These are phyloP conservation scores for Cladosporium colombiae DNA, from an alignment of 2,329 filamentous ascomycete genomes.

Conservation along the genomic window DNA sequence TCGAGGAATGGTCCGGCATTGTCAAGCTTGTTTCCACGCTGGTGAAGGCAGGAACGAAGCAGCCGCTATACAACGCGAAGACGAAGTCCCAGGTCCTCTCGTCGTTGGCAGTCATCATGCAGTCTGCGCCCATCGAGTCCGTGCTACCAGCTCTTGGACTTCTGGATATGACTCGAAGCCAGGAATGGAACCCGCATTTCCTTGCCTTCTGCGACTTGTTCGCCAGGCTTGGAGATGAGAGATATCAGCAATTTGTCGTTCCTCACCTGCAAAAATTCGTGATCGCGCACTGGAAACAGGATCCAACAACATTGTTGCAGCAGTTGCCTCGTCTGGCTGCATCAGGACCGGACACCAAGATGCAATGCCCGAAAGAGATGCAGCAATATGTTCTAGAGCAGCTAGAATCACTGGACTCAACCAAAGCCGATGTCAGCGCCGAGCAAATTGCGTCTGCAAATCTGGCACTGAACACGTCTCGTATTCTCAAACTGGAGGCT, in stretches of 20 bases:
- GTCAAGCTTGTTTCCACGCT: slow-evolving; percentile 48
- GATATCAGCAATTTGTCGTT: slow-evolving; percentile 77
- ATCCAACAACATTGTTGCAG: slow-evolving; percentile 11
- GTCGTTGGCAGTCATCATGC: slow-evolving; percentile 65
- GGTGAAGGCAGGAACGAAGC: slow-evolving; percentile 30
- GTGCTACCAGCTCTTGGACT: slow-evolving; percentile 69
- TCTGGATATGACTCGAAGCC: slow-evolving; percentile 65
- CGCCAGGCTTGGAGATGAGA: slow-evolving; percentile 68
- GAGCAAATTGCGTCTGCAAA: slow-evolving; percentile 12
- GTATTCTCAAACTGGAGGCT: slow-evolving; percentile 10
- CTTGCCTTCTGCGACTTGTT: slow-evolving; percentile 83
- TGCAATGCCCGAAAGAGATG: slow-evolving; percentile 19
- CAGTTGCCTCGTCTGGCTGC: slow-evolving; percentile 17
- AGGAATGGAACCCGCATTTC: slow-evolving; percentile 70
- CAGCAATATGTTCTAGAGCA: slow-evolving; percentile 17
- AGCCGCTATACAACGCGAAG: slow-evolving; percentile 40
- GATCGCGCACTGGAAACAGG: slow-evolving; percentile 64
- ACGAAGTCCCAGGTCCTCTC: slow-evolving; percentile 43
- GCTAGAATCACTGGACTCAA: slow-evolving; percentile 1
- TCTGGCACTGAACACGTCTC: slow-evolving; percentile 10
- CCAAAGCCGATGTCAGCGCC: neutral
- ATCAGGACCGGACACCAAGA: slow-evolving; percentile 9
- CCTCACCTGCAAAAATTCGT: slow-evolving; percentile 85
- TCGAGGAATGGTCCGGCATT: slow-evolving; percentile 70
- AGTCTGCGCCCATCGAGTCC: slow-evolving; percentile 75